Percentiles rank a stretch among this genome's conserved stretches.
Conservation (phyloP, 2,329 filamentous ascomycete genomes). For the Acrocalymma vagum region DNA sequence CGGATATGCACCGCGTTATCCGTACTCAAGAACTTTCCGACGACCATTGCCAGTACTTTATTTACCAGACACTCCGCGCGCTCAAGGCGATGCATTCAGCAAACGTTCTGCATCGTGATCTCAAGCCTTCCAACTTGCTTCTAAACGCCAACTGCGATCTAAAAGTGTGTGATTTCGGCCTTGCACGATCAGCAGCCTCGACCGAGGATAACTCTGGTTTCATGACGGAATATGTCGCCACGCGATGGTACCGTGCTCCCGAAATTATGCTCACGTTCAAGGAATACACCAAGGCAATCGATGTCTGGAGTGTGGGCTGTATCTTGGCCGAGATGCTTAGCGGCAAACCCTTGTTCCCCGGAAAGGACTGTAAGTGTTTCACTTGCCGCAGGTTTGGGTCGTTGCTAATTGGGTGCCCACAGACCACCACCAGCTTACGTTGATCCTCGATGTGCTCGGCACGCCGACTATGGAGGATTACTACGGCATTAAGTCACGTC, state of each 20-base stretch:
- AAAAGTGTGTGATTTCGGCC: constrained; percentile 98
- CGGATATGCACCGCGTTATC: constrained; percentile 99
- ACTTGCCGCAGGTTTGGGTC: neutral
- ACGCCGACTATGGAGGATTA: constrained; percentile 99
- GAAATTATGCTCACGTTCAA: constrained; percentile 99
- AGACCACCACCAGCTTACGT: constrained; percentile 97
- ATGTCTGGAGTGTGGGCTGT: constrained; percentile 98
- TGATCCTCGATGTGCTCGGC: constrained; percentile 96
- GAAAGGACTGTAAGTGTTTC: constrained; percentile 86
- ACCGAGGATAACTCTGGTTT: constrained; percentile 99
- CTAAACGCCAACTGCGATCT: constrained; percentile 98
- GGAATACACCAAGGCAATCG: constrained; percentile 99
- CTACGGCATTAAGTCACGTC: constrained; percentile 98
- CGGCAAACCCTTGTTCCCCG: constrained; percentile 96
- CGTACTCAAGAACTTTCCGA: constrained; percentile 98
- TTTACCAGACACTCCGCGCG: constrained; percentile 97
- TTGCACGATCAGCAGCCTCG: constrained; percentile 93
- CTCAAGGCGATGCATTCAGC: constrained; percentile 99
- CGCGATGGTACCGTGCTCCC: constrained; percentile 97
- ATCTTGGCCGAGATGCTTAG: constrained; percentile 99
- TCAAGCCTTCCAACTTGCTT: constrained; percentile 96
- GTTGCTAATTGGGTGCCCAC: constrained; percentile 14
- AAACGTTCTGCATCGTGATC: constrained; percentile 94
- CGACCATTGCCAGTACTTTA: constrained; percentile 99
- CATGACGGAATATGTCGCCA: constrained; percentile 99